Evolutionary conservation across 1,139 yeast species (phyloP), one percentile per base, ranked within the genome.

Genomic region (Blastobotrys serpentis): DNA sequence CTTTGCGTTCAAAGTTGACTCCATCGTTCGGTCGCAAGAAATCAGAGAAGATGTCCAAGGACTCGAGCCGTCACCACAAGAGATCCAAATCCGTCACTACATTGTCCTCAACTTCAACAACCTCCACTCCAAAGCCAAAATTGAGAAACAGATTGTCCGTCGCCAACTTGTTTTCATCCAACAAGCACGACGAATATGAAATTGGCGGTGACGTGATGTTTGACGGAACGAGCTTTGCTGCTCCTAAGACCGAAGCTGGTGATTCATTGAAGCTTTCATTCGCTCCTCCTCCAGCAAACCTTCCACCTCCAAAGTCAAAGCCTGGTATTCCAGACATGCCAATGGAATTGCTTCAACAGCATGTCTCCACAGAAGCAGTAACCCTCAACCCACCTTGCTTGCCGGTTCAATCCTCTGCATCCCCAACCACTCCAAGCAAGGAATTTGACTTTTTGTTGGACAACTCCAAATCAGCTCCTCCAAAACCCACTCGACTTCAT

Each of bases 401-500:
- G 17, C 13, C 23, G 13, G 14, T 26, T 5, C 16, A 36, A 18
- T 37, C 34, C 6, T 32, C 44, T 38, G 44, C 21, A 10, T 29
- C 21, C 2, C 26, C 48, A 29, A 14, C 32, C 1, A 44, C 50
- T 8, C 29, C 42, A 21, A 45, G 48, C 40, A 40, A 50, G 32
- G 51, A 50, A 44, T 44, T 33, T 47, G 53, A 40, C 37, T 45
- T 44, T 38, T 40, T 44, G 38, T 42, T 42, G 42, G 51, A 39
- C 48, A 44, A 17, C 41, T n/a, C 40, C 40, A 30, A 30, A 14
- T 7, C 1, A 42, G 42, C 19, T 10, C 51, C 42, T 26, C 54
- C 50, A 49, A 49, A 44, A 41, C 53, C 44, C 14, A 34, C 44
- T 44, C 37, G 47, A 7, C 42, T 42, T 30, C 47, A 42, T 29